Conservation (phyloP, 345 rosid species). For the Pistacia atlantica region DNA sequence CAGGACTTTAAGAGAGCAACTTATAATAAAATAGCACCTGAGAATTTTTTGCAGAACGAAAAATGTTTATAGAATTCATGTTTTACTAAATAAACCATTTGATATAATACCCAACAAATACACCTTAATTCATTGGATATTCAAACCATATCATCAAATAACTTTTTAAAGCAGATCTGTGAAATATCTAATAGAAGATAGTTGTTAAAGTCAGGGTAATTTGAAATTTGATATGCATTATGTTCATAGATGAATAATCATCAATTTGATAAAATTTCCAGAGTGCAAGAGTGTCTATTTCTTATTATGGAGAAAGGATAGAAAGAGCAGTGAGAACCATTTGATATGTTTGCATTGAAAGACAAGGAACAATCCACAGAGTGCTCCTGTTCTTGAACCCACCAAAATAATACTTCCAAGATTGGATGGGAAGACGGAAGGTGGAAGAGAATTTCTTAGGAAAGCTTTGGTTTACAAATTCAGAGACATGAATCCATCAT, state of each 20-base stretch:
- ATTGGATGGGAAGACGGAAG: background rate
- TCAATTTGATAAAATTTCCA: background rate
- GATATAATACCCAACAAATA: background rate
- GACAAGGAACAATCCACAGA: background rate
- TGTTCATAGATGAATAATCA: background rate
- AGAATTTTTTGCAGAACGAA: background rate
- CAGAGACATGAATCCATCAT: background rate
- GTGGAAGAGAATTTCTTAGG: background rate
- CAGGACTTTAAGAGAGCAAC: background rate
- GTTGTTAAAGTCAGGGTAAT: background rate
- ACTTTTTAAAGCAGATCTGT: background rate
- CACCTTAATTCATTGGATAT: background rate
- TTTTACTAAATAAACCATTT: background rate
- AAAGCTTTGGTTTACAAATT: background rate
- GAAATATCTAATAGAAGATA: background rate
- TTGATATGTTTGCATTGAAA: background rate
- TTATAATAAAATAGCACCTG: background rate
- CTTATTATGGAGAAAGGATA: background rate
- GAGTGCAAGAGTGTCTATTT: background rate
- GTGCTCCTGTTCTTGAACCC: background rate
- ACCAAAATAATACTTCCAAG: background rate
- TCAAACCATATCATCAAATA: background rate
- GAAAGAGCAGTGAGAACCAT: background rate
- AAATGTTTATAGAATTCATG: background rate
- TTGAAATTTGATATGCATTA: background rate